phyloP scores from a whole-genome alignment of 73 alveolate species.

The Symbiodinium natans region DNA sequence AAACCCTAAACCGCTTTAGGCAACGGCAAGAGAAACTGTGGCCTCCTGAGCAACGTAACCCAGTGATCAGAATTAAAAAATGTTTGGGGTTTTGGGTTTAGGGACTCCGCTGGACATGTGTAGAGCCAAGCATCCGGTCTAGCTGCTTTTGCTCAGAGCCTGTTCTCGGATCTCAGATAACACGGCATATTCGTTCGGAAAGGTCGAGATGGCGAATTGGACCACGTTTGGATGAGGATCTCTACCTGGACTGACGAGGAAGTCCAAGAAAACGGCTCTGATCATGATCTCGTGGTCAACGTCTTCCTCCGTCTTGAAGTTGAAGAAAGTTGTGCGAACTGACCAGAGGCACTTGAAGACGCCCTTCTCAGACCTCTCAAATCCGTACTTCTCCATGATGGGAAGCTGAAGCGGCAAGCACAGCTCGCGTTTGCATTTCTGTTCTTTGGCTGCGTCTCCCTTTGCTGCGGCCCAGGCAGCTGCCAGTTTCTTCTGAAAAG shows the following conservation, averaged over 20 bases:
- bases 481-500: slow-evolving; percentile 5
- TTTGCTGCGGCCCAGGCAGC: slow-evolving; percentile 42
- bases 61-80: too few species aligned
- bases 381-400: slow-evolving; percentile 53
- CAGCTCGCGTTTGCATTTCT: slow-evolving; percentile 49
- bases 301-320: slow-evolving; percentile 11
- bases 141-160: too few species aligned
- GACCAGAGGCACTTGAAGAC: slow-evolving; percentile 66
- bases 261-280: slow-evolving; percentile 31
- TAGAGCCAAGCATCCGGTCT: too few species aligned
- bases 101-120: too few species aligned
- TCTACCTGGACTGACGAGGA: slow-evolving; percentile 37
- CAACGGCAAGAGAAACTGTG: too few species aligned
- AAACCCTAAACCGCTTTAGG: too few species aligned
- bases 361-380: slow-evolving; percentile 67
- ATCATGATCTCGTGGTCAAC: background rate
- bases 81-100: too few species aligned
- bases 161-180: slow-evolving; percentile 14
- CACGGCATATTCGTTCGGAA: background rate
- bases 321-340: slow-evolving; percentile 76
- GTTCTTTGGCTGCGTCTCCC: background rate
- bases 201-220: background rate
- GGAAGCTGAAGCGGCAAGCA: slow-evolving; percentile 79
- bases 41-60: too few species aligned
- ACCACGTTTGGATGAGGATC: background rate